Base-by-base conservation (phyloP, 106 monocot genomes). In the Triglochin maritima region DNA sequence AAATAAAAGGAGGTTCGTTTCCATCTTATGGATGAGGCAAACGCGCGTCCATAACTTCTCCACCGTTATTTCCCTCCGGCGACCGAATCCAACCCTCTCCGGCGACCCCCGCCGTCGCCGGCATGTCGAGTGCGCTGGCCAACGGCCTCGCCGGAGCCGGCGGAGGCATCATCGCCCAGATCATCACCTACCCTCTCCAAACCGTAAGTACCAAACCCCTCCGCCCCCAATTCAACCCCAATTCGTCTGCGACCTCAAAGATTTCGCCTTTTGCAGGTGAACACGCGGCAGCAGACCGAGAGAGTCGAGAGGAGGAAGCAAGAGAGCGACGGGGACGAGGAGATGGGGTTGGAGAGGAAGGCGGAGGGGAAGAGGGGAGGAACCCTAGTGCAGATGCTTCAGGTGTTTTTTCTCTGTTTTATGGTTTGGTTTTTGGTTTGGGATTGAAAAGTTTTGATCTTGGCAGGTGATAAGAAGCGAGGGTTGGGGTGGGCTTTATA, bases 211-310 rank as follows among this genome's bases (percentile, higher is more conserved):
- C 12, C 9, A 42, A 17, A 9, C 3, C 55, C 13, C 55, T 9
- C 6, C 55, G 3, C n/a, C 59, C 15, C 42, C 48, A 9, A 50
- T 60, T 49, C 6, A 16, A 47, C 67, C 10, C 43, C 66, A 41
- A 65, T 42, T 56, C 49, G 9, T 3, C n/a, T 5, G 41, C 11
- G 44, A 7, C 29, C 10, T 58, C 48, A 4, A 17, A 45, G 49
- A 46, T 13, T 5, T 44, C 46, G 16, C 4, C 2, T 2, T 29
- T 17, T 64, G 15, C 77, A 90, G 90, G 91, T 91, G 13, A 92
- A 92, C 77, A 92, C 92, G 46, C 78, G 92, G 66, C 92, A 92
- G 71, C 92, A 92, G 76, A 92, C 92, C 3, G 87, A 92, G 80
- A 82, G 91, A 68, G 67, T 72, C 9, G 84, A 81, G 46, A 73